Evolutionary conservation across 805 yeast genomes (phyloP).

Genomic region (Priceomyces fermenticarens): DNA sequence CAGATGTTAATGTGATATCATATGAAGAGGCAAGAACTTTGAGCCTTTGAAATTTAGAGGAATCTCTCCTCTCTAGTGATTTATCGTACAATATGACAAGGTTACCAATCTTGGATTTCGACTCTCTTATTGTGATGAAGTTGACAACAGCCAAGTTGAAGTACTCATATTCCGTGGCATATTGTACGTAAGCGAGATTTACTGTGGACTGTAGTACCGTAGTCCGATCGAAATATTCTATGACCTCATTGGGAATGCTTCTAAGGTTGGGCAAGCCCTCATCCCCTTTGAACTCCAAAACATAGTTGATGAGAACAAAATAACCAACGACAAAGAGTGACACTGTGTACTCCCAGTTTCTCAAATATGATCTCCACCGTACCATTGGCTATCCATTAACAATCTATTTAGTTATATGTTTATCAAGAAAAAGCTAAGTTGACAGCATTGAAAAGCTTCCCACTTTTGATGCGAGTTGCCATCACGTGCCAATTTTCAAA

Average conservation of each 20-base stretch:
- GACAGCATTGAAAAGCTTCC: no score
- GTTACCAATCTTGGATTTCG: conserved; percentile 39
- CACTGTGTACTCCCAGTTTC: conserved; percentile 22
- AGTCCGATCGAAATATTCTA: conserved; percentile 12
- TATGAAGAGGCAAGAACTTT: conserved; percentile 6
- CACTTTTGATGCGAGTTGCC: no score
- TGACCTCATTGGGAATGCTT: conserved; percentile 22
- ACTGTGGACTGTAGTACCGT: conserved; percentile 1
- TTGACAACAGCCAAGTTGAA: conserved; percentile 53
- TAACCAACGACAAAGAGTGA: conserved; percentile 18
- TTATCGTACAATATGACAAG: conserved; percentile 42
- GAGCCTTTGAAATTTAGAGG: conserved; percentile 1
- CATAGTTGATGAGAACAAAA: conserved; percentile 16
- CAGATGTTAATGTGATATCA: conserved; percentile 24
- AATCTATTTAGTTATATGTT: no score
- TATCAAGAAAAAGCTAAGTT: no score
- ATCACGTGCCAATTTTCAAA: no score
- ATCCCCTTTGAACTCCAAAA: conserved; percentile 11
- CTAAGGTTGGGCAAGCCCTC: conserved; percentile 15
- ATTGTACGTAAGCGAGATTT: conserved; percentile 55
- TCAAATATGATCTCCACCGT: conserved; percentile 1
- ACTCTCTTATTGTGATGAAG: conserved; percentile 30
- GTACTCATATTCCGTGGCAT: conserved; percentile 53
- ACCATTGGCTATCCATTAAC: background rate
- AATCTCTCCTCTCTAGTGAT: conserved; percentile 11